Evolutionary conservation across 2,329 filamentous ascomycete genomes (phyloP), one percentile per base, ranked within the genome.

Genomic region (Ceratocystis albifundus): DNA sequence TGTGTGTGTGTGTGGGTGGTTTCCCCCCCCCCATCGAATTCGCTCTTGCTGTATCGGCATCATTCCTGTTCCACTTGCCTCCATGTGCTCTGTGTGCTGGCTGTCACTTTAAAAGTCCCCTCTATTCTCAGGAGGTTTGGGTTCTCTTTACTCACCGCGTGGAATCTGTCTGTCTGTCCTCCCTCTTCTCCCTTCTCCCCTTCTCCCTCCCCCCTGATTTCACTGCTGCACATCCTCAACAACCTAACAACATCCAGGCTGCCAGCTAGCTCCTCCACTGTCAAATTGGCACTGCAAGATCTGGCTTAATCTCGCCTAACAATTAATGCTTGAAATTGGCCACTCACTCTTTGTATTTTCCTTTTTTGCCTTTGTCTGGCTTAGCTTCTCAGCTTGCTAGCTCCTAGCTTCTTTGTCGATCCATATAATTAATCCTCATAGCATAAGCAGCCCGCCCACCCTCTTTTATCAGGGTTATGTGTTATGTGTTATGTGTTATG

Each of bases 271-370:
- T n/a, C n/a, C 53, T 10, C 15, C 22, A 59, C 28, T 32, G 6
- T 7, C 50, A 15, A 59, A 59, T 59, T 30, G 53, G 25, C 53
- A 30, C 53, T 59, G n/a, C 53, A 32, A 41, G 8, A 36, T 59
- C 15, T 59, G 28, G 17, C 32, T 32, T 59, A 59, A 59, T 59
- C 53, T 59, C 53, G 53, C 53, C 53, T 59, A 59, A 32, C 4
- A 10, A 15, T 32, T 32, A 6, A 30, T 30, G 5, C 20, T 36
- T 32, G 12, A n/a, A n/a, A n/a, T n/a, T n/a, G 53, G 17, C 28
- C 25, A 59, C 20, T 28, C 25, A 59, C 20, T 28, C 53, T 59
- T n/a, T 59, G 53, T 15, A 5, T n/a, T 50, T 20, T 50, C 10
- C 20, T 17, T 53, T n/a, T n/a, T 59, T 17, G 53, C 28, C 20